phyloP scores from a whole-genome alignment of 2,329 filamentous ascomycete species.

The Neofusicoccum laricinum region DNA sequence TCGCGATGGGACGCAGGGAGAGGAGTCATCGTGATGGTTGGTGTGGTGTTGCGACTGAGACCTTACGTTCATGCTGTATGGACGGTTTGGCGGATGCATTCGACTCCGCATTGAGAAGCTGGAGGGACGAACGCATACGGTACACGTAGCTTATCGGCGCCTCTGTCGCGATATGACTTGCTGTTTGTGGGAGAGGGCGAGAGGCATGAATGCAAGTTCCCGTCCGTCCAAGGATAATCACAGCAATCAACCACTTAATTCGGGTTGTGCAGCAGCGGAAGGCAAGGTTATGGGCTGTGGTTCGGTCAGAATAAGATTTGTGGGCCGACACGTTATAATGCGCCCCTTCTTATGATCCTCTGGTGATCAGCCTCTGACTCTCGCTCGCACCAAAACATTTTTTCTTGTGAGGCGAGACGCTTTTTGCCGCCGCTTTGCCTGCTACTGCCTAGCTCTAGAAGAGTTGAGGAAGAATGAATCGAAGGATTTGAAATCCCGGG shows the following conservation, averaged over 20 bases:
- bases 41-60: background rate
- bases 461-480: background rate
- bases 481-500: background rate
- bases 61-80: background rate
- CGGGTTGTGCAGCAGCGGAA: background rate
- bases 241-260: background rate
- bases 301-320: constrained; percentile 3
- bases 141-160: background rate
- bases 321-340: background rate
- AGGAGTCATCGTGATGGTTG: background rate
- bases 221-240: background rate
- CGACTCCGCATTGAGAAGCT: background rate
- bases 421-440: background rate
- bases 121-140: background rate
- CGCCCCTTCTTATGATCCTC: background rate
- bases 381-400: background rate
- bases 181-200: too few relatives aligned
- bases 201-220: background rate
- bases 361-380: background rate
- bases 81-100: background rate
- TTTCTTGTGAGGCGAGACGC: background rate
- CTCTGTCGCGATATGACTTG: background rate
- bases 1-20: too few relatives aligned
- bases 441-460: background rate
- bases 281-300: background rate